Evolutionary conservation across 1,284 basidiomycete genomes (phyloP), one percentile per base, ranked within the genome.

Genomic region (Trichosporon ovoides): DNA sequence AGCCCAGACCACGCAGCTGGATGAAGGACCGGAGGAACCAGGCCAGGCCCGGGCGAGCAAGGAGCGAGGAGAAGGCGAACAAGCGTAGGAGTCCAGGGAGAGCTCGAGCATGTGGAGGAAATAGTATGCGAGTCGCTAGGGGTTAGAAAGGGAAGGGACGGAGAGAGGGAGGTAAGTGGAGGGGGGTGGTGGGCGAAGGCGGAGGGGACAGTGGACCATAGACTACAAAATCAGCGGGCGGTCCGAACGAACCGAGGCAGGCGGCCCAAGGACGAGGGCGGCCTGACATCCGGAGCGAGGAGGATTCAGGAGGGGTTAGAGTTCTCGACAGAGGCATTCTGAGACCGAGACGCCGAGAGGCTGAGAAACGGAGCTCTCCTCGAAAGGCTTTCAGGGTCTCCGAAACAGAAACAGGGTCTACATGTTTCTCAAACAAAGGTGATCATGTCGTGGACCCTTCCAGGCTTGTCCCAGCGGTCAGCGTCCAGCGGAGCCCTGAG

Each of bases 331-430:
- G 20, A 19, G 31, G 34, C 34, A 19, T 31, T 37, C 34, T 52
- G 31, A 22, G 50, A 35, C 36, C 36, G 34, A 52, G 34, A 52
- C 22, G 22, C 34, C 33, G 34, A 36, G 34, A 22, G 50, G 19
- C 22, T 28, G 18, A 5, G 6, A 4, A 12, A 38, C 14, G 3
- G n/a, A 16, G 28, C 43, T n/a, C 43, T 48, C 22, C 28, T 4
- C 43, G 43, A 48, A 22, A 31, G 24, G 24, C 9, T 14, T 14
- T 48, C 43, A 48, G 43, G 43, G 43, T 48, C 22, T 7, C 3
- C 43, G 22, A 31, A 48, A 22, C 24, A 48, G 43, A 48, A 48
- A 28, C 43, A 48, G 43, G 43, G 43, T 48, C 43, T 22, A 48
- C 3, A 3, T n/a, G 22, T 2, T 13, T 22, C 43, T 48, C 43